Base-by-base conservation (phyloP, 331 rosid genomes). In the Malus hybrid region DNA sequence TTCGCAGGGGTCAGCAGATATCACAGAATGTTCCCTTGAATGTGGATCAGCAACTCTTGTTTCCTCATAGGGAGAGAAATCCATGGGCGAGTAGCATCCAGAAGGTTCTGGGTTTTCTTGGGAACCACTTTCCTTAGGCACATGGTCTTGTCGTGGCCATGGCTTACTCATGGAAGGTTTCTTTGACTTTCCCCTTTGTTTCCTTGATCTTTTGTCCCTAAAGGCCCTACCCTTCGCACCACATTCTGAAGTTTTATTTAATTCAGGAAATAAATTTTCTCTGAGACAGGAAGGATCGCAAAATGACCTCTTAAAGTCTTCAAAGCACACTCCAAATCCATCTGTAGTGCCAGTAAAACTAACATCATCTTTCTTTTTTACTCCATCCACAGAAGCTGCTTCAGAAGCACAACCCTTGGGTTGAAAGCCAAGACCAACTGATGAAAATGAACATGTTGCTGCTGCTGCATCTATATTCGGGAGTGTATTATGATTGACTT, bases 11-110 rank as follows among this genome's bases (percentile, higher is more conserved):
- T 73, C 78, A 64, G 84, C 33, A 29, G 82, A 73, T 70, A 58
- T 69, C 32, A 65, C 75, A 46, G 82, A 78, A 80, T 76, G 73
- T 74, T 82, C 79, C 33, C 64, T 83, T 44, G 75, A 72, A 80
- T 74, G 69, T 70, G 84, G 83, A 84, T 77, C 86, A 64, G 74
- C 79, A 24, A 75, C 81, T 58, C 75, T 73, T 6, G 78, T 83
- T 85, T 86, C 97, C 68, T 80, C 91, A 73, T 87, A 89, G 44
- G 97, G 97, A 78, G 99, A 94, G 83, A 90, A 90, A 78, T 92
- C 97, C 97, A 92, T 92, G 29, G 97, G 99, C 4, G 99, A 89
- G 77, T 64, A 83, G 63, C 81, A 63, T 70, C 89, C 92, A 78
- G 84, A 76, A 74, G 92, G 79, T 76, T 80, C 89, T 60, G 85